A percentile compares a stretch with the other conserved stretches of the same genome.
These are phyloP conservation scores for Eucalyptus erythrocorys DNA, from an alignment of 345 rosid species.

Conservation along the genomic window DNA sequence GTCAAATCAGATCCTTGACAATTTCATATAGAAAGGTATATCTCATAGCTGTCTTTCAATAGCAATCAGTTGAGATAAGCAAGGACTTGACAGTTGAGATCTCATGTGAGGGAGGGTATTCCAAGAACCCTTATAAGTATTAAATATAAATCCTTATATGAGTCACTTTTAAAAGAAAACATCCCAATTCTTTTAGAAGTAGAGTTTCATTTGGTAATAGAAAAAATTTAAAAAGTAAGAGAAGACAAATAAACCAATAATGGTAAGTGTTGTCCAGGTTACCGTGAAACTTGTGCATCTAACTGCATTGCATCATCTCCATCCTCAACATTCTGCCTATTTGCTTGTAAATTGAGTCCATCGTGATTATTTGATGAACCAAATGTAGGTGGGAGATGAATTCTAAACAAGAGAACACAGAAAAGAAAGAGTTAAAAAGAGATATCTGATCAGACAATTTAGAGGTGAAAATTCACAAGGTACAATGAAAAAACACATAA, in stretches of 20 bases:
- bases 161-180: not conserved
- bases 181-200: not conserved
- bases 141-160: not conserved
- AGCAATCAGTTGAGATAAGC: not conserved
- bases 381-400: conserved; percentile 85
- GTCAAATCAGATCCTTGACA: not conserved
- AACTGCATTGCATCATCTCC: conserved; percentile 46
- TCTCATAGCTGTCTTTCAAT: not conserved
- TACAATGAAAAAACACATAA: not conserved
- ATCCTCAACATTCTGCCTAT: conserved; percentile 38
- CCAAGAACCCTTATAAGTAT: not conserved
- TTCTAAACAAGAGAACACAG: conserved; percentile 17
- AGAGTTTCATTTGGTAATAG: not conserved
- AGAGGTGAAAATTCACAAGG: not conserved
- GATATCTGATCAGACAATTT: not conserved
- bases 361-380: conserved; percentile 79
- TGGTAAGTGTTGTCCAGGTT: not conserved
- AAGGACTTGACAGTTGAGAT: not conserved
- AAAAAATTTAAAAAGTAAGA: not conserved
- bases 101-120: not conserved
- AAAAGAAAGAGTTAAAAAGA: not conserved
- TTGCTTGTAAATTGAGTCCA: conserved; percentile 34
- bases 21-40: not conserved
- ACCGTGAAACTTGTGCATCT: conserved; percentile 4
- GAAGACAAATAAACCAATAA: not conserved